A percentile compares a stretch with the other conserved stretches of the same genome.
phyloP scores from a whole-genome alignment of 768 basidiomycete genomes.

The Dentipellis fragilis region DNA sequence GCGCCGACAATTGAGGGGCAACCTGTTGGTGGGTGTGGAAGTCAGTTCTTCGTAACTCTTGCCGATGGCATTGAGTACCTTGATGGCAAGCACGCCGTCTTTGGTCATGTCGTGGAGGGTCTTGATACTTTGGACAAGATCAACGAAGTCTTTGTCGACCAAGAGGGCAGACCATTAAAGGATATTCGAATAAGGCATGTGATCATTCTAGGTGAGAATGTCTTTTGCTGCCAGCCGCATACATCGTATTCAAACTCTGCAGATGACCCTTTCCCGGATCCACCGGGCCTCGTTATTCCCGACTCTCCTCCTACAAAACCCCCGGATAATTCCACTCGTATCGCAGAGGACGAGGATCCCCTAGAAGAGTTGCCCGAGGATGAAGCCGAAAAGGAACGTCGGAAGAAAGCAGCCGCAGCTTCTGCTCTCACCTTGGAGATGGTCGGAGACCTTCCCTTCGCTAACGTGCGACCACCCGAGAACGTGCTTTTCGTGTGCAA shows the following conservation, averaged over 20 bases:
- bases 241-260: conserved; percentile 3
- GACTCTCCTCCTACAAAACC: conserved; percentile 71
- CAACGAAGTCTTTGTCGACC: conserved; percentile 85
- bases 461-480: conserved; percentile 94
- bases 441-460: conserved; percentile 98
- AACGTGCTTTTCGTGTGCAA: conserved; percentile 99
- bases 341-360: conserved; percentile 92
- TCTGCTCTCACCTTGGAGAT: conserved; percentile 96
- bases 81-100: conserved; percentile 86
- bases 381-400: conserved; percentile 68
- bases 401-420: conserved; percentile 84
- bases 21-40: conserved; percentile 67
- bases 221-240: neutral
- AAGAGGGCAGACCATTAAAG: conserved; percentile 84
- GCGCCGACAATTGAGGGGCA: conserved; percentile 67
- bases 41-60: conserved; percentile 95
- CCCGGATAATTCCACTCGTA: conserved; percentile 79
- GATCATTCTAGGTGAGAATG: conserved; percentile 73
- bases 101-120: conserved; percentile 94
- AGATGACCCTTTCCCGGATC: conserved; percentile 97
- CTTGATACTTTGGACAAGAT: conserved; percentile 85
- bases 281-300: conserved; percentile 60
- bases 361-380: conserved; percentile 76
- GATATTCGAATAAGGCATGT: conserved; percentile 93
- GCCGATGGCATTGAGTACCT: conserved; percentile 88